phyloP scores from a whole-genome alignment of 108 stramenopile species.

The Pelagomonas calceolata region DNA sequence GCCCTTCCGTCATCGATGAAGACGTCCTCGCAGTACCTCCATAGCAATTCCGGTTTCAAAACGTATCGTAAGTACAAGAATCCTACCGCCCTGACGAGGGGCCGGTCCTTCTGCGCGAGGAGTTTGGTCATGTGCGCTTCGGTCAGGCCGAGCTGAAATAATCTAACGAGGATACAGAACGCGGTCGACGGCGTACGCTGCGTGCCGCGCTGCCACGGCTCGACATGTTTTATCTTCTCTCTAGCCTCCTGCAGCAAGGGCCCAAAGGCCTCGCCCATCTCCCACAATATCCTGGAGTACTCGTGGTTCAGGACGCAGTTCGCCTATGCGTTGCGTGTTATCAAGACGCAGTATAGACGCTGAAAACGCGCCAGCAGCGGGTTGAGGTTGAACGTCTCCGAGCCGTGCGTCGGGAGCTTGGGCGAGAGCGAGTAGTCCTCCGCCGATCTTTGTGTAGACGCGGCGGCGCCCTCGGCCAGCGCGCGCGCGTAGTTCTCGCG shows the following conservation, averaged over 20 bases:
- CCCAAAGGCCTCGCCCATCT: constrained; percentile 67
- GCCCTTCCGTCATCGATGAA: constrained; percentile 65
- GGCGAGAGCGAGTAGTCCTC: background rate
- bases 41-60: constrained; percentile 66
- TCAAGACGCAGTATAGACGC: no score
- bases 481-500: no score
- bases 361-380: constrained; percentile 73
- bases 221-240: constrained; percentile 73
- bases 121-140: constrained; percentile 77
- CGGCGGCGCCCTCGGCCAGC: no score
- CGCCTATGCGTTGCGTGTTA: no score
- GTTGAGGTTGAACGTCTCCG: constrained; percentile 77
- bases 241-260: constrained; percentile 80
- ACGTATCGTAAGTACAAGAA: constrained; percentile 88
- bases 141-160: constrained; percentile 77
- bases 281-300: constrained; percentile 70
- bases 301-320: constrained; percentile 60
- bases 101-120: constrained; percentile 69
- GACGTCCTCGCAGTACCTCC: constrained; percentile 72
- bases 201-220: constrained; percentile 73
- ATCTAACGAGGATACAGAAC: constrained; percentile 81
- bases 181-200: constrained; percentile 68
- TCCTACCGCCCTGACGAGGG: constrained; percentile 83
- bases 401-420: constrained; percentile 24
- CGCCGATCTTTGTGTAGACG: background rate